Evolutionary conservation across 2,329 filamentous ascomycete genomes (phyloP), one percentile per base, ranked within the genome.

Genomic region (Verticillium albo-atrum): DNA sequence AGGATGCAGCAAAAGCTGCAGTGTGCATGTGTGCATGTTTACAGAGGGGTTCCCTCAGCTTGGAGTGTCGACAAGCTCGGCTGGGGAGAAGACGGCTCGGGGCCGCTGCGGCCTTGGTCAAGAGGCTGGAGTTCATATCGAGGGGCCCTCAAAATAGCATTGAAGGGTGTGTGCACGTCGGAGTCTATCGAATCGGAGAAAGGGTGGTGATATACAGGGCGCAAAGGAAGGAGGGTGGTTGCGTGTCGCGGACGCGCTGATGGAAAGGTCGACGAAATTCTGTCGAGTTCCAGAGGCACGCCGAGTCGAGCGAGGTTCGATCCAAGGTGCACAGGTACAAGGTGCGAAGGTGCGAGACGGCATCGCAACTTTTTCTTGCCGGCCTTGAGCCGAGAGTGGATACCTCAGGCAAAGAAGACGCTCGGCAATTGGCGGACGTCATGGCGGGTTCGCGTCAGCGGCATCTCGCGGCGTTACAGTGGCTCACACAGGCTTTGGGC

Each of bases 91-190:
- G 72, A 65, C 79, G 78, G 68, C 74, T 72, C 35, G 80, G 79
- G 65, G 75, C 72, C 63, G 74, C 74, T 55, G 37, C 55, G 35
- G 77, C 75, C 71, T 80, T 82, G 62, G 74, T 74, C 61, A 82
- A 65, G 64, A 80, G 67, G 67, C 71, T 77, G 47, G 79, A 73
- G 68, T 80, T 82, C 80, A 82, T 82, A 51, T 64, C 74, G 68
- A 62, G 68, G 14, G 35, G 14, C 35, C 56, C 56, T 37, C 42
- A 23, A 20, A 23, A 26, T 50, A 23, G 42, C 42, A 50, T 50
- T 37, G 23, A 54, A 47, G 53, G 15, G 47, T 35, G 28, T 37
- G 28, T 53, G 55, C 28, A 47, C 23, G 51, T 28, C 34, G 15
- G 51, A 12, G 25, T 3, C 23, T 30, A 7, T 23, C 25, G 12